A percentile compares a stretch with the other conserved stretches of the same genome.
Conservation (phyloP, 73 alveolate species). For the Paramecium caudatum region DNA sequence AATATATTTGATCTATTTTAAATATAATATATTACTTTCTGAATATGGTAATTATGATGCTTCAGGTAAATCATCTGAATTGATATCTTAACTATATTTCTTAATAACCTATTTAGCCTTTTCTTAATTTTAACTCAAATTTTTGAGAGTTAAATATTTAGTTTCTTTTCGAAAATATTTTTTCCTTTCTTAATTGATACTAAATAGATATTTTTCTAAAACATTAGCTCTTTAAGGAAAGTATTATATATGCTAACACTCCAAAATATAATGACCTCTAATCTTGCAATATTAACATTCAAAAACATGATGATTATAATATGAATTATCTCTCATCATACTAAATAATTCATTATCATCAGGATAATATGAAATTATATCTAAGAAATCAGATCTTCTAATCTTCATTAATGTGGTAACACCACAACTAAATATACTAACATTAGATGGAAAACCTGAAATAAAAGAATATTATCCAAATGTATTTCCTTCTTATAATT, state of each 20-base stretch:
- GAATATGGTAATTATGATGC: neutral
- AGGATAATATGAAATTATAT: neutral
- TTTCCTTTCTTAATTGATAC: neutral
- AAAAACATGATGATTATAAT: neutral
- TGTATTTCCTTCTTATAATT: slow-evolving; percentile 36
- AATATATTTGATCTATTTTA: neutral
- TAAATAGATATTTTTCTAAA: neutral
- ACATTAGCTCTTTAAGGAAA: slow-evolving; percentile 37
- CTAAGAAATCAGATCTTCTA: slow-evolving; percentile 16
- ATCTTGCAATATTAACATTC: slow-evolving; percentile 47
- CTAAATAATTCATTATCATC: slow-evolving; percentile 14
- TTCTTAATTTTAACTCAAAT: neutral
- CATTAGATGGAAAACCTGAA: neutral
- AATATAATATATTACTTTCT: neutral
- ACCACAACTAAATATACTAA: slow-evolving; percentile 36
- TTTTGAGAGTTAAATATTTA: neutral
- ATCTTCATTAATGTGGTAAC: slow-evolving; percentile 5
- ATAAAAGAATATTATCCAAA: slow-evolving; percentile 52
- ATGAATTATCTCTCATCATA: slow-evolving; percentile 30
- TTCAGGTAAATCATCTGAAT: neutral
- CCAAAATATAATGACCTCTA: neutral
- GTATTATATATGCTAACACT: slow-evolving; percentile 31
- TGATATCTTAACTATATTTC: neutral
- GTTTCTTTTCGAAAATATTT: neutral
- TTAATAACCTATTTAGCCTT: neutral